Evolutionary conservation across 139 green algal species (phyloP).

Genomic region (Chara braunii): DNA sequence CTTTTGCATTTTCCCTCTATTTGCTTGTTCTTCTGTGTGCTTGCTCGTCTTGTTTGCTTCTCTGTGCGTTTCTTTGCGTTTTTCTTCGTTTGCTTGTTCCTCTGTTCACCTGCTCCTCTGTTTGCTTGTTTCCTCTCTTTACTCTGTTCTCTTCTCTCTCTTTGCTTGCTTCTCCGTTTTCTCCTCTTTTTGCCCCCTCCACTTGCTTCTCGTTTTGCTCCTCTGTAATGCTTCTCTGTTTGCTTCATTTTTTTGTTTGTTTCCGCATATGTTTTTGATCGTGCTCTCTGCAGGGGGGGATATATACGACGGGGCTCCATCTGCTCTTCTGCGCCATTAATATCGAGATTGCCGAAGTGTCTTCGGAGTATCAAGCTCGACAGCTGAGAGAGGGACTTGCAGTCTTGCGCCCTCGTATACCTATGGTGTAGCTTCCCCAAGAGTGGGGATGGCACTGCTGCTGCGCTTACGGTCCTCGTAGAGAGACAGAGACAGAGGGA

Average conservation of each 20-base stretch:
- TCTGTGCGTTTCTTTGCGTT: not conserved
- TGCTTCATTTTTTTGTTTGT: not conserved
- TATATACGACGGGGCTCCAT: not conserved
- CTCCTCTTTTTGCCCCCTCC: not conserved
- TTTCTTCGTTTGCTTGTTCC: not conserved
- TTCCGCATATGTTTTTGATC: not conserved
- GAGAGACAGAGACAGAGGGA: no score
- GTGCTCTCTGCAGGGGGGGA: not conserved
- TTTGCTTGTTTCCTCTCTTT: not conserved
- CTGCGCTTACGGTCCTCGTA: no score
- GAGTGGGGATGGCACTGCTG: no score
- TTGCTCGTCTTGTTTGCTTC: not conserved
- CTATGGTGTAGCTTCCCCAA: no score
- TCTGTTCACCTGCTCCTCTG: not conserved
- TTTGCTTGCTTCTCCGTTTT: not conserved
- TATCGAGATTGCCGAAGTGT: not conserved
- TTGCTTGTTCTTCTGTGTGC: not conserved
- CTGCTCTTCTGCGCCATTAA: not conserved
- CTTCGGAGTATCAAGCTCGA: no score
- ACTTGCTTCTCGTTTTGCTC: not conserved
- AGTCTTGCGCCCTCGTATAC: no score
- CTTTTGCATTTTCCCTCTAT: not conserved
- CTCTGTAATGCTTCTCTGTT: not conserved
- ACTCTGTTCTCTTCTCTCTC: not conserved
- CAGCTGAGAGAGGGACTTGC: no score